These are phyloP conservation scores for Coniochaeta prunicola DNA, from an alignment of 2,329 filamentous ascomycete genomes.

Conservation along the genomic window DNA sequence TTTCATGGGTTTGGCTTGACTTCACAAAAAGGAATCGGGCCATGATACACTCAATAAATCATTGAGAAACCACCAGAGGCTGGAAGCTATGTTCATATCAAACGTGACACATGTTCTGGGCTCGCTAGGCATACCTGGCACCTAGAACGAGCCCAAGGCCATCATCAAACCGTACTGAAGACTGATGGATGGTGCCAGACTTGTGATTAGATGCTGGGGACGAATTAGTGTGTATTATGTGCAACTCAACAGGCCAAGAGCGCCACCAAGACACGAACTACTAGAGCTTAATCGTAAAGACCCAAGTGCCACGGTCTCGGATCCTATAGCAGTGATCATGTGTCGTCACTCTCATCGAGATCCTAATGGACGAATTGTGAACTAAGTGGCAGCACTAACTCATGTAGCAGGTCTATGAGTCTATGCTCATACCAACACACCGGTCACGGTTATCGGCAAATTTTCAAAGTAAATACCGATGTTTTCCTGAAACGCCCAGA, in stretches of 20 bases:
- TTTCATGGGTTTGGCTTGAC: slow-evolving; percentile 26
- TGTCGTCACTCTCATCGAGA: too few relatives aligned
- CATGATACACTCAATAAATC: slow-evolving; percentile 21
- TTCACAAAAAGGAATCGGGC: slow-evolving; percentile 19
- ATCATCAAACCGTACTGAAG: background rate
- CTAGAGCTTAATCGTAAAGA: too few relatives aligned
- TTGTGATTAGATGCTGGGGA: background rate
- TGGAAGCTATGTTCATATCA: slow-evolving; percentile 1
- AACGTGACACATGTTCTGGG: background rate
- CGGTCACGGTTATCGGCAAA: too few relatives aligned
- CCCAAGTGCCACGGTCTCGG: too few relatives aligned
- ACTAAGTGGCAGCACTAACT: too few relatives aligned
- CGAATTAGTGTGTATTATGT: background rate
- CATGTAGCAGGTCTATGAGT: too few relatives aligned
- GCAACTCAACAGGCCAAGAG: background rate
- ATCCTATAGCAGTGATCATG: too few relatives aligned
- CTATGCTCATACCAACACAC: too few relatives aligned
- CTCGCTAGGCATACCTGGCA: background rate
- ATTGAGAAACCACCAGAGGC: slow-evolving; percentile 14
- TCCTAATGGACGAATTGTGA: too few relatives aligned
- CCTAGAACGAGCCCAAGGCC: background rate
- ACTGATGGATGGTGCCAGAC: background rate
- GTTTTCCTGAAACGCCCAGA: background rate
- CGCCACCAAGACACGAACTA: too few relatives aligned
- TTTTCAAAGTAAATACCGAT: too few relatives aligned